A percentile compares a stretch with the other conserved stretches of the same genome.
Conservation (phyloP, 805 yeast genomes). For the Metschnikowia bowlesiae region DNA sequence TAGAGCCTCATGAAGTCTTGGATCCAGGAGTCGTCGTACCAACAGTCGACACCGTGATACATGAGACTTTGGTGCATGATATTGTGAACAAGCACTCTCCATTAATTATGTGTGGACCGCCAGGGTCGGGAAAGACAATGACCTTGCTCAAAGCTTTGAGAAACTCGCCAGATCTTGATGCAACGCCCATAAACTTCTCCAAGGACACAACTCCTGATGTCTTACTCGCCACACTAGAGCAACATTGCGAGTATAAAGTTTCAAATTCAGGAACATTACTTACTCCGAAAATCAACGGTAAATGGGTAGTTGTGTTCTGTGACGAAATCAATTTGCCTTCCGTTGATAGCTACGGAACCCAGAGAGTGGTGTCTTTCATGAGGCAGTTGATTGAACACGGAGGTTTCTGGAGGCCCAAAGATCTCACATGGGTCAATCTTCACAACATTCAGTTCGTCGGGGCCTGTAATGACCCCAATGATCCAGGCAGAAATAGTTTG, state of each 20-base stretch:
- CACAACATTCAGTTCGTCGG: slow-evolving; percentile 79
- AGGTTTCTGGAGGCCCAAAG: slow-evolving; percentile 72
- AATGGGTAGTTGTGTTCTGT: slow-evolving; percentile 78
- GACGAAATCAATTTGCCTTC: slow-evolving; percentile 88
- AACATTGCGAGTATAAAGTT: slow-evolving; percentile 59
- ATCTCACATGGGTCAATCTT: slow-evolving; percentile 62
- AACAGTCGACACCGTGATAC: slow-evolving; percentile 70
- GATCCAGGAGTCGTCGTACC: slow-evolving; percentile 67
- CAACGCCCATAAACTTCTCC: slow-evolving; percentile 75
- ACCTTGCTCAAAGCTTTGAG: slow-evolving; percentile 66
- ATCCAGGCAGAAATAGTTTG: slow-evolving; percentile 63
- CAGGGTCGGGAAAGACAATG: slow-evolving; percentile 98
- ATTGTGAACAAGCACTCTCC: slow-evolving; percentile 55
- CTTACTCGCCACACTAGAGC: slow-evolving; percentile 63
- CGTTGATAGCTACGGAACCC: slow-evolving; percentile 68
- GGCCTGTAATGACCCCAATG: slow-evolving; percentile 89
- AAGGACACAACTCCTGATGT: slow-evolving; percentile 67
- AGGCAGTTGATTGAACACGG: slow-evolving; percentile 67
- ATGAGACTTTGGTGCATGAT: slow-evolving; percentile 56
- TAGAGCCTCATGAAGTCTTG: slow-evolving; percentile 57
- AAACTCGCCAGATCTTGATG: slow-evolving; percentile 50
- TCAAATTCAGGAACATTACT: slow-evolving; percentile 50
- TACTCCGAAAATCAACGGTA: slow-evolving; percentile 56
- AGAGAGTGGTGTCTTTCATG: slow-evolving; percentile 62
- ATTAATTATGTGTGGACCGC: slow-evolving; percentile 85